Conservation (phyloP, 495 filamentous ascomycete genomes). For the Aspergillus panamensis region DNA sequence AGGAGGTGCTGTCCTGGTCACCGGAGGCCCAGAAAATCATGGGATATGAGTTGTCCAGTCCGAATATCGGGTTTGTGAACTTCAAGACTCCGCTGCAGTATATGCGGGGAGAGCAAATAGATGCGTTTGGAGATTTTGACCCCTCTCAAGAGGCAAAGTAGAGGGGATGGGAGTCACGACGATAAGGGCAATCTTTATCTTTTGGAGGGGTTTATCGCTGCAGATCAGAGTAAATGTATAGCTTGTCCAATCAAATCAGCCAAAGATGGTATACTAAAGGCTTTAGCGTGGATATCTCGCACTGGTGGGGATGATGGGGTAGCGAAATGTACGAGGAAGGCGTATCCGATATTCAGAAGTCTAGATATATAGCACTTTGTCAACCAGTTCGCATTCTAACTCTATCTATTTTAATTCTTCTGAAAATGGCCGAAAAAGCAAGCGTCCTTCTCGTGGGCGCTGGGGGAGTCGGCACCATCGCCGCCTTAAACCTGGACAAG, state of each 20-base stretch:
- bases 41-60: constrained; percentile 24
- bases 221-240: too few relatives aligned
- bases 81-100: constrained; percentile 24
- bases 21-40: constrained; percentile 21
- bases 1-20: constrained; percentile 22
- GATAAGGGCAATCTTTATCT: too few relatives aligned
- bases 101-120: constrained; percentile 17
- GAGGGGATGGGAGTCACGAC: neutral
- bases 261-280: neutral
- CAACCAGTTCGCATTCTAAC: too few relatives aligned
- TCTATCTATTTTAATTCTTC: too few relatives aligned
- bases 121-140: constrained; percentile 23
- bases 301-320: neutral
- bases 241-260: neutral
- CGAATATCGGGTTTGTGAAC: constrained; percentile 24
- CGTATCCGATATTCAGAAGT: too few relatives aligned
- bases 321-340: constrained; percentile 11
- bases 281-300: neutral
- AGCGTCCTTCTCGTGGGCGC: constrained; percentile 42
- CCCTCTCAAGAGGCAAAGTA: constrained; percentile 15
- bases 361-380: too few relatives aligned
- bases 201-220: too few relatives aligned
- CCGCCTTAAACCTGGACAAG: constrained; percentile 44
- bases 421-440: neutral
- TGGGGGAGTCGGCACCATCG: constrained; percentile 51